A percentile compares a stretch with the other conserved stretches of the same genome.
These are phyloP conservation scores for Sclerotiophoma versabilis DNA, from an alignment of 2,329 filamentous ascomycete species.

Conservation along the genomic window DNA sequence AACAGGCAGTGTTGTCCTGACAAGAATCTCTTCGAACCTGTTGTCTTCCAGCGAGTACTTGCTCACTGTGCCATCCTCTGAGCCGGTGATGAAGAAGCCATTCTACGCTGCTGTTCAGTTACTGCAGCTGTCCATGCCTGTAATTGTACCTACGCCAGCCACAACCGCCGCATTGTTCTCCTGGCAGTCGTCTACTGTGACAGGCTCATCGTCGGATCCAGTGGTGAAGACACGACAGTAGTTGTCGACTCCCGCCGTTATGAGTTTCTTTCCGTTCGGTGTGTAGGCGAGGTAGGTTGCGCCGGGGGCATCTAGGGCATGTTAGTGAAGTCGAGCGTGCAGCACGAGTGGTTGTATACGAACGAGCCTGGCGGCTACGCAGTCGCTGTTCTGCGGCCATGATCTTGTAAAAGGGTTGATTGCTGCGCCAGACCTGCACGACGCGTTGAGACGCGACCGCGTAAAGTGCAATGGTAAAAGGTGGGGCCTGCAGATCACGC, in stretches of 20 bases:
- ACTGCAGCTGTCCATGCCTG: not conserved
- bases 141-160: slow-evolving; percentile 62
- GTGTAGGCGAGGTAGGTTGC: slow-evolving; percentile 89
- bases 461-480: slow-evolving; percentile 10
- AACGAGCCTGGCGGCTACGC: slow-evolving; percentile 44
- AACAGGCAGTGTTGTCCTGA: slow-evolving; percentile 83
- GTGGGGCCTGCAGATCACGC: slow-evolving; percentile 12
- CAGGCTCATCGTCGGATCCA: slow-evolving; percentile 89
- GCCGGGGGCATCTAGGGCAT: slow-evolving; percentile 74
- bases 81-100: slow-evolving; percentile 85
- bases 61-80: slow-evolving; percentile 95
- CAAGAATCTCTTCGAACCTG: slow-evolving; percentile 79
- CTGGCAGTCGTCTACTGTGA: slow-evolving; percentile 87
- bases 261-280: slow-evolving; percentile 81
- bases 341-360: slow-evolving; percentile 15
- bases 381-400: slow-evolving; percentile 32
- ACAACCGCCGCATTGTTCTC: slow-evolving; percentile 85
- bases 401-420: not conserved
- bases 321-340: not conserved
- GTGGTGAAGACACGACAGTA: slow-evolving; percentile 92
- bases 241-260: slow-evolving; percentile 93
- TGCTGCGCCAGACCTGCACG: slow-evolving; percentile 6
- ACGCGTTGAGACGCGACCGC: slow-evolving; percentile 18
- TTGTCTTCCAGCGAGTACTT: slow-evolving; percentile 82
- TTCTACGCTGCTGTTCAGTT: slow-evolving; percentile 58